Base-by-base conservation (phyloP, 2,329 filamentous ascomycete species). In the Aureobasidium sp. region DNA sequence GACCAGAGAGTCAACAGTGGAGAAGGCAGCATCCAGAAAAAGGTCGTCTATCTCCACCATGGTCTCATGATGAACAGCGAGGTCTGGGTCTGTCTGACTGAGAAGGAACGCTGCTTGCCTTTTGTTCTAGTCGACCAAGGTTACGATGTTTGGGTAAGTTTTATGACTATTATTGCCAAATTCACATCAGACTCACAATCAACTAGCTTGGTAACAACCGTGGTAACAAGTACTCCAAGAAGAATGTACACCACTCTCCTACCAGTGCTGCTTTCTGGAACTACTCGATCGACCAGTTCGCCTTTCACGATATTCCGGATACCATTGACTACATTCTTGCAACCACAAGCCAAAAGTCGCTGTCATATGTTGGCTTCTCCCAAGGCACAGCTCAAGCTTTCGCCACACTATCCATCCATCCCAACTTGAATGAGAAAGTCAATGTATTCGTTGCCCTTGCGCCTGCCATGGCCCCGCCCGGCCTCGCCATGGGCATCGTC, bases 191-290 rank as follows among this genome's bases (percentile, higher is more conserved):
- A 42, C 64, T 70, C 44, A 68, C 38, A n/a, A 16, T 12, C 32
- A 19, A 37, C 12, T 37, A 87, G 88, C 77, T 98, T 57, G 93
- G 93, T 47, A 98, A 98, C 69, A 98, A 98, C 65, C 84, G 93
- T 30, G 93, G 93, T 45, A 98, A 98, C 78, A 98, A 98, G 68
- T 98, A 98, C 72, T 95, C 90, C 40, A 98, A 97, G 70, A 98
- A 98, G 71, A 90, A 84, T 2, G 81, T 90, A 48, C 79, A 84
- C 55, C 75, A 77, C 58, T 85, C 88, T 0, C 90, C 93, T 0
- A 85, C 81, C 0, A 85, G 86, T 2, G 73, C 78, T 32, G 77
- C 81, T 12, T 98, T 98, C 68, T 98, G 93, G 93, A 85, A 96
- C 68, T 98, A 98, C 67, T 95, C 89, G 48, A 97, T 98, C 66